These are phyloP conservation scores for Pichia cactophila DNA, from an alignment of 1,139 yeast species.

Conservation along the genomic window DNA sequence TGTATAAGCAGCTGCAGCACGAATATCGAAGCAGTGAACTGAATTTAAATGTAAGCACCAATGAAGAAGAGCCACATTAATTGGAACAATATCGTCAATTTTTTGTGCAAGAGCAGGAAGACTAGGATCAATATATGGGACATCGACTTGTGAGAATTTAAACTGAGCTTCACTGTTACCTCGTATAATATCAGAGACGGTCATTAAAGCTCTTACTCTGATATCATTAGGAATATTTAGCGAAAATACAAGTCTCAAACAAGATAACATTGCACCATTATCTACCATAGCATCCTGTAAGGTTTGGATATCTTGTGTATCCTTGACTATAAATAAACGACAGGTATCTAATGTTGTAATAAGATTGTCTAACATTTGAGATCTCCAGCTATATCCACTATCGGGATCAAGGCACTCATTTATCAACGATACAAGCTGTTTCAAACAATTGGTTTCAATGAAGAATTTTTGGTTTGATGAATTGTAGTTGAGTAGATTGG, in stretches of 20 bases:
- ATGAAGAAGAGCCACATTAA: constrained; percentile 62
- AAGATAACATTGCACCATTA: constrained; percentile 57
- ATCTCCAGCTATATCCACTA: constrained; percentile 55
- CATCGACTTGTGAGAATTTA: constrained; percentile 74
- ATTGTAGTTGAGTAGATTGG: constrained; percentile 70
- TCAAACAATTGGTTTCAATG: constrained; percentile 74
- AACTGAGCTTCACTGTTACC: constrained; percentile 57
- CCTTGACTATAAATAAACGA: constrained; percentile 65
- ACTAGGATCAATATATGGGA: constrained; percentile 86
- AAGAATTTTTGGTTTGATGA: constrained; percentile 87
- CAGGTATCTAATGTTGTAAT: constrained; percentile 65
- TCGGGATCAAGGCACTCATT: constrained; percentile 44
- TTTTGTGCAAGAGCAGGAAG: constrained; percentile 36
- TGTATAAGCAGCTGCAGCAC: constrained; percentile 63
- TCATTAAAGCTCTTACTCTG: constrained; percentile 58
- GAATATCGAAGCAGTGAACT: constrained; percentile 72
- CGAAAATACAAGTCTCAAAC: constrained; percentile 63
- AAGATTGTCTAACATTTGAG: constrained; percentile 62
- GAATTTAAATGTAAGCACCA: constrained; percentile 80
- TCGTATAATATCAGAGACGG: constrained; percentile 71
- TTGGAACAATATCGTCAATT: constrained; percentile 44
- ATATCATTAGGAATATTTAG: constrained; percentile 53
- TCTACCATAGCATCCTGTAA: constrained; percentile 61
- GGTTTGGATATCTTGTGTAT: constrained; percentile 51
- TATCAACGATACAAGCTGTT: constrained; percentile 53